Conservation (phyloP, 345 rosid genomes). For the Hibiscus trionum region DNA sequence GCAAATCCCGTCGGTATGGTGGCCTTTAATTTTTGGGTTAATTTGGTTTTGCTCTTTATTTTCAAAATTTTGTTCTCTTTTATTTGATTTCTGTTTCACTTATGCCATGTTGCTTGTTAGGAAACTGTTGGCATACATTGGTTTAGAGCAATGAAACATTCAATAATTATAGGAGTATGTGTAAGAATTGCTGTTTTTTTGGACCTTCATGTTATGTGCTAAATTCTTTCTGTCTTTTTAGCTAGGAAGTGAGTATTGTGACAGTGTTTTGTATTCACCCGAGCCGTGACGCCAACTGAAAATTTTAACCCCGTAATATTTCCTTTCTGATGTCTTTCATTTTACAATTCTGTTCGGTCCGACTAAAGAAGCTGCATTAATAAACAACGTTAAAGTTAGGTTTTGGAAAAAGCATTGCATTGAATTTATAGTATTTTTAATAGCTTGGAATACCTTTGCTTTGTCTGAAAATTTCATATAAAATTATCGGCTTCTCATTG, state of each 20-base stretch:
- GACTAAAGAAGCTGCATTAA: neutral
- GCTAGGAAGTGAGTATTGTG: neutral
- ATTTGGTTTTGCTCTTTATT: neutral
- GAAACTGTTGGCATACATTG: neutral
- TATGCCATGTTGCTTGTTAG: neutral
- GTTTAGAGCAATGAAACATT: neutral
- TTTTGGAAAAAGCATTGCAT: neutral
- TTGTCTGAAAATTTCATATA: neutral
- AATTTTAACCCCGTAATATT: neutral
- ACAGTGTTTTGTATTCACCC: neutral
- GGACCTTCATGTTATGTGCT: neutral
- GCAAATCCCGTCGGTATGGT: constrained; percentile 87
- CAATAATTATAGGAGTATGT: neutral
- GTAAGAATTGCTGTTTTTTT: too few relatives aligned
- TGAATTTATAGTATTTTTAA: neutral
- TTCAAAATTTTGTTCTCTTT: neutral
- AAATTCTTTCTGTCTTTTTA: neutral
- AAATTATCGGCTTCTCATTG: neutral
- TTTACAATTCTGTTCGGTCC: neutral
- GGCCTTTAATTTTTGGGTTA: neutral
- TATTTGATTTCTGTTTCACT: neutral
- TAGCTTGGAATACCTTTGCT: neutral
- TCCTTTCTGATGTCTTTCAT: neutral
- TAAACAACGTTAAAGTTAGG: neutral
- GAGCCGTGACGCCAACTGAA: neutral